Percentiles rank a stretch among this genome's conserved stretches.
Conservation (phyloP, 2,329 filamentous ascomycete genomes). For the Diaporthe citriasiana region DNA sequence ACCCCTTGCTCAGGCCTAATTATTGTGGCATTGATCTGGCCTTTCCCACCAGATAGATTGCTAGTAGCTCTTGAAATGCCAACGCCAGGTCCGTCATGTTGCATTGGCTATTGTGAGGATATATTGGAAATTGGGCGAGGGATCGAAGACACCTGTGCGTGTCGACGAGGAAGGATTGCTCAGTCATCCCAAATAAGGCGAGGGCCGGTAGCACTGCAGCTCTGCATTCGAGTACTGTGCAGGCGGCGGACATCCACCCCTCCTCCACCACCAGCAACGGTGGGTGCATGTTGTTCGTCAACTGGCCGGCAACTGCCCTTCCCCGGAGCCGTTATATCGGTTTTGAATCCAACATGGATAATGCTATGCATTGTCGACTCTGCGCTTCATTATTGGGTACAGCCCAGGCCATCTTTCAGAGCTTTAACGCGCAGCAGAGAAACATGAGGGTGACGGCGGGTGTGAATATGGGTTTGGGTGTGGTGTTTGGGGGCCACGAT, state of each 20-base stretch:
- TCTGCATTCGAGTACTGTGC: not conserved
- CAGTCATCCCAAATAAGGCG: not conserved
- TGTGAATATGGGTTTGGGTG: not conserved
- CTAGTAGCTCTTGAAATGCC: not conserved
- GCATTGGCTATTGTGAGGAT: not conserved
- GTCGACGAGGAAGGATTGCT: not conserved
- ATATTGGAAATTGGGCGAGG: not conserved
- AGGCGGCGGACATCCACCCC: conserved; percentile 13
- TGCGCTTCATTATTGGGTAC: not conserved
- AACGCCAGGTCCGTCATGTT: not conserved
- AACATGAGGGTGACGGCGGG: not conserved
- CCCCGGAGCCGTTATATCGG: not conserved
- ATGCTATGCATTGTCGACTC: not conserved
- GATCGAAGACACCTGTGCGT: not conserved
- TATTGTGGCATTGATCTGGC: not conserved
- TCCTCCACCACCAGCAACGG: not conserved
- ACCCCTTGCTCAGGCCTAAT: not conserved
- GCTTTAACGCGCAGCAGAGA: not conserved
- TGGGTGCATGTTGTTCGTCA: not conserved
- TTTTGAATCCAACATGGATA: not conserved
- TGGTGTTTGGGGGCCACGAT: conserved; percentile 21
- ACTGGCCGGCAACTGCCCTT: not conserved
- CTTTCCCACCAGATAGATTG: not conserved
- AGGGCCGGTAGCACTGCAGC: not conserved
- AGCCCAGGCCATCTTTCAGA: not conserved